Evolutionary conservation across 2,329 filamentous ascomycete genomes (phyloP), one percentile per base, ranked within the genome.

Genomic region (Fonsecaea pedrosoi): DNA sequence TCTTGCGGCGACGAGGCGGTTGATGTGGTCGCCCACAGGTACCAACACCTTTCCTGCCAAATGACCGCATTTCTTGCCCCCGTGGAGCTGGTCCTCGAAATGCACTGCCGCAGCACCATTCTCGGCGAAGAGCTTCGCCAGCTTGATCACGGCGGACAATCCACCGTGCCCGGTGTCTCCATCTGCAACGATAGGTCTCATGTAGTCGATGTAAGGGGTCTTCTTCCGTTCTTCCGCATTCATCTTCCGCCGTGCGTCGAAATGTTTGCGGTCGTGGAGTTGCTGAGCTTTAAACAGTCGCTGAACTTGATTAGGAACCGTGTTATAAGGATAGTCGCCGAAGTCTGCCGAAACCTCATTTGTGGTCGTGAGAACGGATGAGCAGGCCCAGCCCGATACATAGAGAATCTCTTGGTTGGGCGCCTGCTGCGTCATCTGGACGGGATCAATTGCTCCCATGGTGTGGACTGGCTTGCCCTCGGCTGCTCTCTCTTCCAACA

Each of bases 391-490:
- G 69, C 95, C 95, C 0, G 94, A 97, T 70, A 99, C 85, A 80
- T 99, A 99, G 54, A 99, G 86, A 18, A 97, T 91, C 78, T 99
- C 94, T 78, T 98, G 95, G 81, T 98, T 92, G 5, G 92, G 87
- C 15, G 95, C 95, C 82, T 98, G 95, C 79, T 99, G 95, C 57
- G 95, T 97, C 95, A 99, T 98, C 82, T 99, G 95, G 10, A 98
- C 89, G n/a, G 95, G 95, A 77, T 99, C 95, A 80, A 99, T 96
- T 67, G 94, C 95, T 73, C 95, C 95, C 91, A 99, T 94, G 15
- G 95, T 98, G 79, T 98, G 94, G 68, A 98, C 91, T 21, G 95
- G 95, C 78, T 96, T 86, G 69, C 92, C 92, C 74, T 90, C 87
- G 45, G 90, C 86, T 54, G 88, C 86, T 70, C 91, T 86, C 80